A percentile compares a stretch with the other conserved stretches of the same genome.
These are phyloP conservation scores for Stygiomarasmius scandens DNA, from an alignment of 1,284 basidiomycete genomes.

Conservation along the genomic window DNA sequence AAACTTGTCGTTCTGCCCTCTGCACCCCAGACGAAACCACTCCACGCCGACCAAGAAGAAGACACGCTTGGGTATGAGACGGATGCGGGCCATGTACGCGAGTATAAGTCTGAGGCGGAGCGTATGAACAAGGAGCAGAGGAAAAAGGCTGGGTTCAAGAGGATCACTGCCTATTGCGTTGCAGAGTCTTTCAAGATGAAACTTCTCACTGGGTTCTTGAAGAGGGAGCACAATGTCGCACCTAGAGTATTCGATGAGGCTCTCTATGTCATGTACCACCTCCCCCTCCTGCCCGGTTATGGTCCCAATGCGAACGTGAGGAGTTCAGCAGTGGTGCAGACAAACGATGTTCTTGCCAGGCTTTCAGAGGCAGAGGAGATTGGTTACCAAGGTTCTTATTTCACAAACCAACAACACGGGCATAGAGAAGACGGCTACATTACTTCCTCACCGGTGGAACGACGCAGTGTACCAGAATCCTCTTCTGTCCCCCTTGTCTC, in stretches of 20 bases:
- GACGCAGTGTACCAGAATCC: conserved; percentile 22
- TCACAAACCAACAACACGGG: conserved; percentile 38
- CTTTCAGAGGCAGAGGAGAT: conserved; percentile 89
- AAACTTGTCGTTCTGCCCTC: conserved; percentile 92
- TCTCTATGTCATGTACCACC: conserved; percentile 88
- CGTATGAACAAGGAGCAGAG: conserved; percentile 79
- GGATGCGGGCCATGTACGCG: conserved; percentile 58
- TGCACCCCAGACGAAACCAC: conserved; percentile 86
- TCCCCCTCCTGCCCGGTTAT: conserved; percentile 91
- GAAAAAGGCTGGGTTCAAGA: conserved; percentile 72
- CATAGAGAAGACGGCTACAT: conserved; percentile 55
- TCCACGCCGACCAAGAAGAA: conserved; percentile 52
- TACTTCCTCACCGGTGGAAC: conserved; percentile 45
- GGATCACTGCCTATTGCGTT: conserved; percentile 87
- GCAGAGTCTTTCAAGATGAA: conserved; percentile 85
- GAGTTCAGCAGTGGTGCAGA: conserved; percentile 72
- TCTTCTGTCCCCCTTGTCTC: conserved; percentile 18
- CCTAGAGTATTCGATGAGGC: conserved; percentile 94
- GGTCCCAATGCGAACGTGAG: conserved; percentile 83
- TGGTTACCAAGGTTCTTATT: conserved; percentile 87
- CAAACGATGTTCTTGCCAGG: conserved; percentile 58
- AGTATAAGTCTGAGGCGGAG: conserved; percentile 80
- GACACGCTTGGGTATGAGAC: conserved; percentile 67
- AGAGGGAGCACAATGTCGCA: conserved; percentile 90
- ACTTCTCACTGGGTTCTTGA: conserved; percentile 79